A percentile compares a stretch with the other conserved stretches of the same genome.
Evolutionary conservation across 208 protist species (phyloP).

Genomic region (Spongospora subterranea): DNA sequence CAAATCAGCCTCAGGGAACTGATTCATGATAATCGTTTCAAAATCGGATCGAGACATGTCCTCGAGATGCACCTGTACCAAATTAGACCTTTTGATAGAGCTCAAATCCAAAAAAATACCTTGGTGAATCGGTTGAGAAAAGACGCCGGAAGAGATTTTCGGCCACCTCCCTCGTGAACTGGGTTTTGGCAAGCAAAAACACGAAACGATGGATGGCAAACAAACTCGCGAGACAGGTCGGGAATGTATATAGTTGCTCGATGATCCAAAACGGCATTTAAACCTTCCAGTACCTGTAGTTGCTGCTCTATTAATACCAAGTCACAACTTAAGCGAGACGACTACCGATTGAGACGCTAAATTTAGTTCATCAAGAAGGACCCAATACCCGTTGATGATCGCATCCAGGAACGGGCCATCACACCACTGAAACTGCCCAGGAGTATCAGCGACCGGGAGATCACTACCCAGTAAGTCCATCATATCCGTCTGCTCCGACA

Average conservation of each 20-base stretch:
- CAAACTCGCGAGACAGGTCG: constrained; percentile 82
- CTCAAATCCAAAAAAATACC: constrained; percentile 73
- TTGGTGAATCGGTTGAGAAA: constrained; percentile 99
- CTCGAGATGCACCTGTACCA: constrained; percentile 67
- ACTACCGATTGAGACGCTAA: constrained; percentile 98
- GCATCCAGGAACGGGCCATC: constrained; percentile 85
- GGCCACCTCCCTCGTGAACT: constrained; percentile 92
- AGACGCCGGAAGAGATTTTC: constrained; percentile 98
- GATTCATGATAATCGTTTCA: constrained; percentile 60
- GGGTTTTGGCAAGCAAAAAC: constrained; percentile 99
- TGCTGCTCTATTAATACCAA: too few relatives aligned
- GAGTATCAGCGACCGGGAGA: constrained; percentile 81
- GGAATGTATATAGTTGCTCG: constrained; percentile 87
- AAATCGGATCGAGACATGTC: constrained; percentile 66
- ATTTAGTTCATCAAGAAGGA: constrained; percentile 99
- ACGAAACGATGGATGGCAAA: constrained; percentile 85
- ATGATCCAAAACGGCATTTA: constrained; percentile 99
- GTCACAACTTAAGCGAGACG: too few relatives aligned
- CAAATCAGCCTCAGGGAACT: neutral
- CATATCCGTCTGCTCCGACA: constrained; percentile 99
- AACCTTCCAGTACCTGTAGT: constrained; percentile 85
- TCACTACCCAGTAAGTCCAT: constrained; percentile 93
- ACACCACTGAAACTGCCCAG: constrained; percentile 65
- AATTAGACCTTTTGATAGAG: neutral
- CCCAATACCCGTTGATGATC: constrained; percentile 91